A percentile compares a stretch with the other conserved stretches of the same genome.
Conservation (phyloP, 805 yeast genomes). For the Brettanomyces anomalus region DNA sequence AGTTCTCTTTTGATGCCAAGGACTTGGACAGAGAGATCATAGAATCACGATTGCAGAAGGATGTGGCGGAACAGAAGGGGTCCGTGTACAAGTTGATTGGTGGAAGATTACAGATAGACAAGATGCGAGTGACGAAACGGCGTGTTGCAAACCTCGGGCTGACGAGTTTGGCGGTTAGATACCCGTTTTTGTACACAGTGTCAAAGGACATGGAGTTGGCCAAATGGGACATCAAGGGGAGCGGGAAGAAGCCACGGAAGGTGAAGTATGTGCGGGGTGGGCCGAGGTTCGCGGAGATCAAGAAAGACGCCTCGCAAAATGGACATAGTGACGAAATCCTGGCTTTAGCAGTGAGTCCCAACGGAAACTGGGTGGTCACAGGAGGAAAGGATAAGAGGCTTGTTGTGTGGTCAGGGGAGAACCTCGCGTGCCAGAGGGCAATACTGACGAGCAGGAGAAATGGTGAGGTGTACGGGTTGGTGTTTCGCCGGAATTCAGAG, state of each 20-base stretch:
- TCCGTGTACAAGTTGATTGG: slow-evolving; percentile 64
- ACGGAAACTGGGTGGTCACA: slow-evolving; percentile 82
- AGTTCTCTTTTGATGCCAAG: slow-evolving; percentile 63
- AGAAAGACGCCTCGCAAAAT: slow-evolving; percentile 43
- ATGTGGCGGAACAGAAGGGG: slow-evolving; percentile 87
- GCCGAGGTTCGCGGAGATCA: slow-evolving; percentile 30
- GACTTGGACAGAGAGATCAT: slow-evolving; percentile 85
- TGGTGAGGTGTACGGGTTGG: slow-evolving; percentile 62
- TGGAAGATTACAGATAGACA: slow-evolving; percentile 36
- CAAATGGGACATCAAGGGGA: slow-evolving; percentile 64
- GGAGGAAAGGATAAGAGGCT: slow-evolving; percentile 83
- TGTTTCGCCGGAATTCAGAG: slow-evolving; percentile 73
- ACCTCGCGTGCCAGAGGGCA: slow-evolving; percentile 64
- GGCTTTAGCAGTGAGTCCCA: slow-evolving; percentile 75
- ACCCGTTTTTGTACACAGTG: slow-evolving; percentile 64
- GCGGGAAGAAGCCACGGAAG: slow-evolving; percentile 52
- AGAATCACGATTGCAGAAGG: slow-evolving; percentile 69
- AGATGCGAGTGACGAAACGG: slow-evolving; percentile 30
- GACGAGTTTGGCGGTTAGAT: slow-evolving; percentile 45
- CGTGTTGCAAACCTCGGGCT: slow-evolving; percentile 55
- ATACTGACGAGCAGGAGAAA: slow-evolving; percentile 65
- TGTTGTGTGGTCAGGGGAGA: slow-evolving; percentile 80
- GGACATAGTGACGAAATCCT: slow-evolving; percentile 75
- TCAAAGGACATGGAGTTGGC: slow-evolving; percentile 75
- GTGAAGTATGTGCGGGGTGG: slow-evolving; percentile 63